Conservation (phyloP, 148 eudicot genomes). For the Camellia japonica region DNA sequence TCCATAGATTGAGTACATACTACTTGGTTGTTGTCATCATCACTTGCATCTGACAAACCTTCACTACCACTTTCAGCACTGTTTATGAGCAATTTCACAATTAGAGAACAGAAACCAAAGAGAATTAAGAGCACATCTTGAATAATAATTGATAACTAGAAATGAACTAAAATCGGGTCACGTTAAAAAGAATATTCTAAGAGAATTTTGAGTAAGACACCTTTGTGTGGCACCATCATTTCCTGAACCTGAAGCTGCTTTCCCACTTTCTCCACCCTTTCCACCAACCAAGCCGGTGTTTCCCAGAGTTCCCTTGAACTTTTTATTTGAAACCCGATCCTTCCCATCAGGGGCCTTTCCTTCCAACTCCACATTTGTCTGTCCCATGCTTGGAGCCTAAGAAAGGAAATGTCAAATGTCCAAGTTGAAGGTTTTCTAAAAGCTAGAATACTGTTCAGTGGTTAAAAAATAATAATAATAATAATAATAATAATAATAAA, state of each 20-base stretch:
- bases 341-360: conserved; percentile 50
- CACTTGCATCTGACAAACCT: conserved; percentile 84
- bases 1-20: conserved; percentile 33
- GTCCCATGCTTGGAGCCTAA: conserved; percentile 49
- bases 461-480: neutral
- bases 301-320: conserved; percentile 53
- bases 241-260: conserved; percentile 85
- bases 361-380: conserved; percentile 47
- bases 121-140: neutral
- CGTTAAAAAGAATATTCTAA: neutral
- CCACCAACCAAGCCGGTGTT: conserved; percentile 30
- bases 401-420: neutral
- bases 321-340: conserved; percentile 50
- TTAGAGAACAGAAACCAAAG: neutral
- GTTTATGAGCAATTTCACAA: conserved; percentile 23
- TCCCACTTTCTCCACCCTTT: conserved; percentile 63
- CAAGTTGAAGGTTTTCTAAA: neutral
- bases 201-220: conserved; percentile 27
- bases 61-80: conserved; percentile 94
- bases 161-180: neutral
- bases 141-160: neutral
- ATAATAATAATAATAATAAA: neutral
- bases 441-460: neutral
- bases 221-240: conserved; percentile 87
- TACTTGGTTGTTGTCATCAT: conserved; percentile 58